Base-by-base conservation (phyloP, 225 moss, liverwort and hornwort species). In the Sphagnum contortum region DNA sequence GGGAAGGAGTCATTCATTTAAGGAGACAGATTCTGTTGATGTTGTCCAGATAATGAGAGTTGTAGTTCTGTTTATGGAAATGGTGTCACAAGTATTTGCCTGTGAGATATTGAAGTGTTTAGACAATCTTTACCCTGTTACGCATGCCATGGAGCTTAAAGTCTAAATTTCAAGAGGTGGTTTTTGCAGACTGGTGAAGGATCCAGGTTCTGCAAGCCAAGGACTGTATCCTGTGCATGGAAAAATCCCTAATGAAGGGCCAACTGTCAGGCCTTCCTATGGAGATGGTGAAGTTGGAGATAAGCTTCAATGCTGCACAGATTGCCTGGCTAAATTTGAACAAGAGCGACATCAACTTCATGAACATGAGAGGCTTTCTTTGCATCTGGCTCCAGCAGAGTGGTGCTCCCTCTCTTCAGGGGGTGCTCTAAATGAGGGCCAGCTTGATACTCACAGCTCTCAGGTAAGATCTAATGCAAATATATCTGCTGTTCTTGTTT, bases 321-420 rank as follows among this genome's bases (percentile, higher is more conserved):
- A 80, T 44, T 86, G 86, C 48, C 44, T 75, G 4, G 76, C 61
- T 5, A 82, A 77, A 52, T 75, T 77, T 50, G 86, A 82, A 70
- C 76, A 73, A 49, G 80, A 86, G 71, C 66, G 73, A 1, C 64
- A 61, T 3, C 59, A 60, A 7, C 45, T 83, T 60, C 77, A 65
- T 52, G 86, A 83, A 48, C 77, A 68, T 10, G 86, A 86, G 59
- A 75, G 49, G 58, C 69, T 83, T 11, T 70, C 75, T 12, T 58
- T 77, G 7, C 83, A 77, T 8, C 47, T 82, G 68, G 77, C 76
- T 4, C 79, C 85, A 4, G 72, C 62, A 5, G 74, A 85, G 70
- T 86, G 76, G 76, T 76, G 57, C 45, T 70, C 70, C 12, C 57
- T 66, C 3, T 65, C 52, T 8, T 50, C 64, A 44, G 12, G 4